Evolutionary conservation across 352 stramenopile species (phyloP).

Genomic region (Globisporangium cederbergense): DNA sequence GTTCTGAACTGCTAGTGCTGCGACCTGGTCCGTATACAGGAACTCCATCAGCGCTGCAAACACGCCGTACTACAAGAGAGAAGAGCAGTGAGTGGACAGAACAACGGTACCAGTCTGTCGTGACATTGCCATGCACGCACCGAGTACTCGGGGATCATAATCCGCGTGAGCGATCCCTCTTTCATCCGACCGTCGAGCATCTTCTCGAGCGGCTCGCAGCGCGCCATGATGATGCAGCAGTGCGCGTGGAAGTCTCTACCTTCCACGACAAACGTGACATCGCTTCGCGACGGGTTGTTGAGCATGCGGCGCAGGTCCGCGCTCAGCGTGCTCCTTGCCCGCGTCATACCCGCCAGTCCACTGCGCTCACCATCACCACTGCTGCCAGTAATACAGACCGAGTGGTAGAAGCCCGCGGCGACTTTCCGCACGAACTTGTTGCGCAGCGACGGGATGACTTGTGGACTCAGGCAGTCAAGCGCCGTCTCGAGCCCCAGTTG

Average conservation of each 20-base stretch:
- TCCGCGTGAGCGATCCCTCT: conserved; percentile 64
- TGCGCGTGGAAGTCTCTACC: conserved; percentile 67
- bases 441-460: conserved; percentile 65
- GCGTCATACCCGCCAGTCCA: neutral
- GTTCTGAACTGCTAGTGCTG: conserved; percentile 28
- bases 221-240: conserved; percentile 83
- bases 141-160: conserved; percentile 71
- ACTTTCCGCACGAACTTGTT: conserved; percentile 69
- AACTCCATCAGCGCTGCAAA: conserved; percentile 87
- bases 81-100: conserved; percentile 7
- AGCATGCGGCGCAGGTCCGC: conserved; percentile 75
- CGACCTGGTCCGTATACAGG: conserved; percentile 86
- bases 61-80: conserved; percentile 49
- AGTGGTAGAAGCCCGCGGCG: conserved; percentile 92
- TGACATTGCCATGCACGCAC: conserved; percentile 25
- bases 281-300: conserved; percentile 79
- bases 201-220: conserved; percentile 86
- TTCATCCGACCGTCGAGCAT: conserved; percentile 90
- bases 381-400: conserved; percentile 51
- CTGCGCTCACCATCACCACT: conserved; percentile 15
- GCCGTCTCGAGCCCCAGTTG: conserved; percentile 83
- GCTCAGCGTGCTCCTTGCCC: conserved; percentile 39
- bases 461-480: conserved; percentile 67
- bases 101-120: neutral
- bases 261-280: conserved; percentile 85